A percentile compares a stretch with the other conserved stretches of the same genome.
Conservation (phyloP, 805 yeast genomes). For the Citeromyces matritensis region DNA sequence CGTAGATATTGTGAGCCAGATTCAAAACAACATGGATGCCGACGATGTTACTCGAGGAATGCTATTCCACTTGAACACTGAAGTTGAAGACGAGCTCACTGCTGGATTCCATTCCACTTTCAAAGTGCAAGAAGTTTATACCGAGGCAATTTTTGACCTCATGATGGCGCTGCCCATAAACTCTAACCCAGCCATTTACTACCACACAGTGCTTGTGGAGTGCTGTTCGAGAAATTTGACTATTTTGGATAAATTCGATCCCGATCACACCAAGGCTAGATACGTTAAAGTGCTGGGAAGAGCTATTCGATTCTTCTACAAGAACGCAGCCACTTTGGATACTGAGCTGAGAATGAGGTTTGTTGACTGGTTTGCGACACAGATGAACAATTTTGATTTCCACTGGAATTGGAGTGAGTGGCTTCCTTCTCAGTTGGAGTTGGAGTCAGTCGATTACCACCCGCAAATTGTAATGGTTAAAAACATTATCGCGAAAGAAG, state of each 20-base stretch:
- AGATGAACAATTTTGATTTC: conserved; percentile 84
- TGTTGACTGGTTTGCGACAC: conserved; percentile 86
- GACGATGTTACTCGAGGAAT: conserved; percentile 6
- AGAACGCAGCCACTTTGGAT: conserved; percentile 51
- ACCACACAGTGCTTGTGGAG: conserved; percentile 71
- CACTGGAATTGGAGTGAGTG: conserved; percentile 98
- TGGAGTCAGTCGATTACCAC: conserved; percentile 34
- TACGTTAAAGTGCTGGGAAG: conserved; percentile 94
- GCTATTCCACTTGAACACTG: conserved; percentile 16
- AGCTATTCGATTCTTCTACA: conserved; percentile 72
- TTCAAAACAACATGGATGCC: conserved; percentile 9
- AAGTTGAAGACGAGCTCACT: conserved; percentile 21
- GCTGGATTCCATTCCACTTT: conserved; percentile 43
- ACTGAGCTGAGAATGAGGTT: conserved; percentile 60
- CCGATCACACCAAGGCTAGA: conserved; percentile 16
- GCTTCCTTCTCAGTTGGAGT: conserved; percentile 39
- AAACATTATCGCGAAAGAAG: conserved; percentile 71
- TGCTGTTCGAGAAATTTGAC: conserved; percentile 73
- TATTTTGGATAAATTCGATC: conserved; percentile 10
- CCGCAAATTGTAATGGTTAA: conserved; percentile 63
- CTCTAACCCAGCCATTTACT: conserved; percentile 59
- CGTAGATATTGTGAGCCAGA: conserved; percentile 17
- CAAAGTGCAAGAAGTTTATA: conserved; percentile 83
- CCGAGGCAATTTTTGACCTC: conserved; percentile 68
- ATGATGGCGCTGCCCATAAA: conserved; percentile 61